These are phyloP conservation scores for Fusarium sp. DNA, from an alignment of 2,329 filamentous ascomycete genomes.

Conservation along the genomic window DNA sequence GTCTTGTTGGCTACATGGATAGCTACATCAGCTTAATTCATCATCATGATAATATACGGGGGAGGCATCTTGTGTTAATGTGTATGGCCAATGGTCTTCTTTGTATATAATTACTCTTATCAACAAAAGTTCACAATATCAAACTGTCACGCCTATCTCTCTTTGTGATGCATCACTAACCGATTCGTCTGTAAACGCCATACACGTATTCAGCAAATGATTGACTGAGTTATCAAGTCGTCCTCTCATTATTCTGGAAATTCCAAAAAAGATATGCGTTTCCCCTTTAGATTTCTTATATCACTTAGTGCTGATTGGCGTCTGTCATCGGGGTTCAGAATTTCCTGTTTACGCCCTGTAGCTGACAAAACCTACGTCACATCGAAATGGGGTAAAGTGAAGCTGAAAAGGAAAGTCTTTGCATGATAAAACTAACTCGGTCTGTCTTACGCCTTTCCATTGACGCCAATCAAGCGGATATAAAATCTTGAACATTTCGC, in stretches of 20 bases:
- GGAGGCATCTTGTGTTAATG: conserved; percentile 1
- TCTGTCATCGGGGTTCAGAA: background rate
- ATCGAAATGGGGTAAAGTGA: background rate
- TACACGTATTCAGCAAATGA: background rate
- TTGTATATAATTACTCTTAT: conserved; percentile 7
- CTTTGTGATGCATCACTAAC: background rate
- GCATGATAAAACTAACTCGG: background rate
- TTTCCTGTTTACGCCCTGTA: background rate
- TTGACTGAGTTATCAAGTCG: rapidly evolving
- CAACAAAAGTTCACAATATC: background rate
- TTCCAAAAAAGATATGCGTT: background rate
- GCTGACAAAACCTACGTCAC: conserved; percentile 6
- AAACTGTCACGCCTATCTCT: background rate
- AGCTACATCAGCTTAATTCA: background rate
- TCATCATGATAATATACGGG: background rate
- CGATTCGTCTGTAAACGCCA: rapidly evolving
- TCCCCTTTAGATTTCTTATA: background rate
- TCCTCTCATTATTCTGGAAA: background rate
- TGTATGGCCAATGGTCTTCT: background rate
- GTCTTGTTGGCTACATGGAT: background rate
- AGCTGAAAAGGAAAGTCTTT: background rate
- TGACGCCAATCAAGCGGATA: background rate
- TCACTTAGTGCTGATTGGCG: background rate
- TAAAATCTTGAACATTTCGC: background rate
- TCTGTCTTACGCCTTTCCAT: background rate